A percentile compares a stretch with the other conserved stretches of the same genome.
Conservation (phyloP, 2,329 filamentous ascomycete species). For the Periglandula ipomoeae region DNA sequence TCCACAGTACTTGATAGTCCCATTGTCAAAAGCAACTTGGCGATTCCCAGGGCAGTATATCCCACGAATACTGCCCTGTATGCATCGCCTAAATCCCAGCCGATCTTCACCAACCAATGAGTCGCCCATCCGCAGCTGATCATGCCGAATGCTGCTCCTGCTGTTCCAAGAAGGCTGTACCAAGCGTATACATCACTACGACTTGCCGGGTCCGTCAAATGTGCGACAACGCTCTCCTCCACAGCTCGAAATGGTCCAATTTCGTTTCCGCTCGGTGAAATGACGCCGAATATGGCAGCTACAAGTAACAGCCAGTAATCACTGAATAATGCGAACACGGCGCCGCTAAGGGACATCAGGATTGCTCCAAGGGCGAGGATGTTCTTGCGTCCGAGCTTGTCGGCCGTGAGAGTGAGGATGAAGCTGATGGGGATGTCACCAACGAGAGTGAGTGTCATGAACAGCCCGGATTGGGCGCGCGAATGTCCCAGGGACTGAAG, state of each 20-base stretch:
- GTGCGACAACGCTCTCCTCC: slow-evolving; percentile 55
- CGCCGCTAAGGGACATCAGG: slow-evolving; percentile 48
- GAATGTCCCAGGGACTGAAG: slow-evolving; percentile 46
- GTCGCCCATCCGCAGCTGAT: no score
- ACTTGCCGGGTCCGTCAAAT: slow-evolving; percentile 45
- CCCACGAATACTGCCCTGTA: no score
- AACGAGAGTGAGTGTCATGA: slow-evolving; percentile 54
- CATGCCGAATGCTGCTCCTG: slow-evolving; percentile 22
- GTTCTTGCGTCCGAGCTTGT: slow-evolving; percentile 45
- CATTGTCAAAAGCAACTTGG: no score
- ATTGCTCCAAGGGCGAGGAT: slow-evolving; percentile 43
- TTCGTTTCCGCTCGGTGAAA: slow-evolving; percentile 54
- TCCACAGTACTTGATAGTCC: no score
- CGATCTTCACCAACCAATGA: no score
- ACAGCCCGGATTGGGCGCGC: slow-evolving; percentile 51
- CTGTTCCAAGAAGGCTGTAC: slow-evolving; percentile 54
- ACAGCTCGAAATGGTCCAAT: slow-evolving; percentile 60
- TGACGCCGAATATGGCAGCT: slow-evolving; percentile 51
- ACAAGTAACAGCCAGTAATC: slow-evolving; percentile 51
- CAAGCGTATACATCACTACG: slow-evolving; percentile 57
- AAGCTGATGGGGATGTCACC: slow-evolving; percentile 53
- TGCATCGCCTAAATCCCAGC: no score
- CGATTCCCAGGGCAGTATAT: no score
- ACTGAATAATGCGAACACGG: slow-evolving; percentile 42
- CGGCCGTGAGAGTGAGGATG: slow-evolving; percentile 48